Evolutionary conservation across 2,329 filamentous ascomycete species (phyloP), one percentile per base, ranked within the genome.

Genomic region (Botryotinia calthae): DNA sequence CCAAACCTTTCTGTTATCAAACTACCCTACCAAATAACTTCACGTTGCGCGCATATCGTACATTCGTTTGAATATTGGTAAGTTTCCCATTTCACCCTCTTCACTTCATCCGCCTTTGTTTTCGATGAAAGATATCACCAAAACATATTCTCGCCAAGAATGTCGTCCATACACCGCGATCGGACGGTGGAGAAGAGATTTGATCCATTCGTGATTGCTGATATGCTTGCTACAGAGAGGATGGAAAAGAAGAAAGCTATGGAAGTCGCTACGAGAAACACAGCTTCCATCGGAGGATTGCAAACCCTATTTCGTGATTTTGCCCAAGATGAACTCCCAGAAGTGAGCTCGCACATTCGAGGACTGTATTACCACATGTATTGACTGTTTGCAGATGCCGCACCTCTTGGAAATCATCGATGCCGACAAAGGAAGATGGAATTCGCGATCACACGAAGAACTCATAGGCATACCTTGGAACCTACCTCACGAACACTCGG

Each of bases 401-500:
- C 66, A 72, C 73, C 34, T 70, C 59, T 56, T 72, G 14, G 65
- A 56, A 16, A 72, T 72, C 14, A 54, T 64, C 51, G 70, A 66
- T 66, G 70, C 70, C 16, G 48, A 58, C 25, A 34, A 54, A 44
- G 44, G 40, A n/a, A 58, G 22, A 42, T 64, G 63, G 42, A 44
- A 37, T 70, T 34, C 42, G 72, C 56, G 40, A 34, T 61, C 34
- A 58, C 61, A 59, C 70, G 70, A 75, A 78, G 51, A 77, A 56
- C 71, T 68, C 48, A 51, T 31, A 58, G 42, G 58, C 67, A 58
- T 62, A 42, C 40, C 70, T 79, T 78, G 76, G 75, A 68, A 79
- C 77, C 59, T 78, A 80, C 72, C 76, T 79, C 25, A 75, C 81
- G 77, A 78, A 14, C 70, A 74, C 31, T 75, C 76, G 61, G 80